These are phyloP conservation scores for Auxenochlorella protothecoides DNA, from an alignment of 139 green algal genomes.

Conservation along the genomic window DNA sequence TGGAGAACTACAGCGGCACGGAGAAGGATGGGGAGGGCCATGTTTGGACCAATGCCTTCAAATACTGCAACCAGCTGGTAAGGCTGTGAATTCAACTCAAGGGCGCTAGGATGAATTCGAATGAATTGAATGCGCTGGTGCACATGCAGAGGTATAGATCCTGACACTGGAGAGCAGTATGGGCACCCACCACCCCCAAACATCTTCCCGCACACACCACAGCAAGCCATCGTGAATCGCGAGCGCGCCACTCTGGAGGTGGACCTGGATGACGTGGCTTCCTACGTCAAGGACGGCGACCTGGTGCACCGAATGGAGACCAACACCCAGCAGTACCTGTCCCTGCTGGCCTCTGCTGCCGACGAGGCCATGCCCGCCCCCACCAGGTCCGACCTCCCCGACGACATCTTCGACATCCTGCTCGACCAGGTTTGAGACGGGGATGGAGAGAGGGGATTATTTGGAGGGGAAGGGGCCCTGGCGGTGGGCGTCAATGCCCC, in stretches of 20 bases:
- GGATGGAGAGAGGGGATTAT: too few species aligned
- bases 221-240: constrained; percentile 89
- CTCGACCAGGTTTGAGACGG: constrained; percentile 38
- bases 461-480: too few species aligned
- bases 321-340: constrained; percentile 73
- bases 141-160: too few species aligned
- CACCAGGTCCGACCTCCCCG: constrained; percentile 22
- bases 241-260: constrained; percentile 50
- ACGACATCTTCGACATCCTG: constrained; percentile 79
- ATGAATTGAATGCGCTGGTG: too few species aligned
- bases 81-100: too few species aligned
- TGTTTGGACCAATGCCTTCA: too few species aligned
- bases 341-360: constrained; percentile 68
- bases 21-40: too few species aligned
- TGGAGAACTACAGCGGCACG: constrained; percentile 34
- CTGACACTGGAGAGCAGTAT: too few species aligned
- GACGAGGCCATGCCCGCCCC: constrained; percentile 63
- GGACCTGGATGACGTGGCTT: constrained; percentile 65
- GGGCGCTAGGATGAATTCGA: too few species aligned
- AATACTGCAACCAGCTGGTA: too few species aligned
- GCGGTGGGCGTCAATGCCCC: too few species aligned
- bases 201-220: background rate
- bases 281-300: constrained; percentile 14
- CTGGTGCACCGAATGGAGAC: constrained; percentile 48
- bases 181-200: too few species aligned